These are phyloP conservation scores for Pythium dissimile DNA, from an alignment of 352 stramenopile species.

Conservation along the genomic window DNA sequence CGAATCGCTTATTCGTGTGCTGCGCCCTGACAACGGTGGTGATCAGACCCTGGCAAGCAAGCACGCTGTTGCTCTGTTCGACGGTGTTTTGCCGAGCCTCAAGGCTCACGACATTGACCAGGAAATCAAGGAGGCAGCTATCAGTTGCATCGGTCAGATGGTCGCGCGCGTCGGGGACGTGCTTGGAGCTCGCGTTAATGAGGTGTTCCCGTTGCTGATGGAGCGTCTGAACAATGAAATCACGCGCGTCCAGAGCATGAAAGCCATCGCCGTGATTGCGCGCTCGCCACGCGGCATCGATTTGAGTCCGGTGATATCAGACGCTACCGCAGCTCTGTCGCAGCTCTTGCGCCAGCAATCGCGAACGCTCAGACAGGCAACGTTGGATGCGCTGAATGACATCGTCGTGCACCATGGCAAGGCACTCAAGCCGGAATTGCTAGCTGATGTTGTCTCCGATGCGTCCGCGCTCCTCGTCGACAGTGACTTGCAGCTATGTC, in stretches of 20 bases:
- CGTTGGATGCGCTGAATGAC: slow-evolving; percentile 90
- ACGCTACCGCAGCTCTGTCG: slow-evolving; percentile 85
- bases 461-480: slow-evolving; percentile 90
- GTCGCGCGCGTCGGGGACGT: slow-evolving; percentile 81
- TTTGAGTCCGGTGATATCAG: slow-evolving; percentile 88
- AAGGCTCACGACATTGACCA: slow-evolving; percentile 97
- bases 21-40: slow-evolving; percentile 37
- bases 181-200: slow-evolving; percentile 68
- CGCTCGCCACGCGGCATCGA: slow-evolving; percentile 85
- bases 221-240: slow-evolving; percentile 98
- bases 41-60: slow-evolving; percentile 36
- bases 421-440: slow-evolving; percentile 70
- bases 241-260: slow-evolving; percentile 96
- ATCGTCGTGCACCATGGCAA: slow-evolving; percentile 81
- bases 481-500: slow-evolving; percentile 96
- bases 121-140: slow-evolving; percentile 98
- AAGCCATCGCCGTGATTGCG: slow-evolving; percentile 91
- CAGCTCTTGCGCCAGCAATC: slow-evolving; percentile 94
- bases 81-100: slow-evolving; percentile 93
- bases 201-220: slow-evolving; percentile 91
- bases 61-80: slow-evolving; percentile 85
- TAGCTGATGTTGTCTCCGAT: slow-evolving; percentile 89
- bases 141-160: slow-evolving; percentile 89
- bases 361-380: slow-evolving; percentile 92
- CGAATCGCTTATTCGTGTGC: slow-evolving; percentile 84